These are phyloP conservation scores for Teunomyces panamensis DNA, from an alignment of 805 yeast genomes.

Conservation along the genomic window DNA sequence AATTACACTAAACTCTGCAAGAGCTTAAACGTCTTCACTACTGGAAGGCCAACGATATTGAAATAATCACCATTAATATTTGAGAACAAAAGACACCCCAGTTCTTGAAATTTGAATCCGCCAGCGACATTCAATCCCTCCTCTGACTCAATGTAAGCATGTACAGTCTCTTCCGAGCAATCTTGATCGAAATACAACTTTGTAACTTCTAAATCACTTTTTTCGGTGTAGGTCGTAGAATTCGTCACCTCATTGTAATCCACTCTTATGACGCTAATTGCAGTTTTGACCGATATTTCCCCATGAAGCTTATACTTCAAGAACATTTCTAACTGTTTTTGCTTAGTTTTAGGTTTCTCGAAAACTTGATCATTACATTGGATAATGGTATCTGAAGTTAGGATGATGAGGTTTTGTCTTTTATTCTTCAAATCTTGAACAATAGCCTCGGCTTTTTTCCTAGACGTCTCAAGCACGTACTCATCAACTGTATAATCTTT, in stretches of 20 bases:
- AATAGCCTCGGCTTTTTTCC: conserved; percentile 64
- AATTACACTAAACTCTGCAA: not conserved
- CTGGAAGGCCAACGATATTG: conserved; percentile 88
- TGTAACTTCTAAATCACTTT: conserved; percentile 27
- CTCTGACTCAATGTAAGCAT: conserved; percentile 59
- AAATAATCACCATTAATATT: conserved; percentile 74
- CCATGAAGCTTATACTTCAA: conserved; percentile 18
- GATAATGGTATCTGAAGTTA: conserved; percentile 82
- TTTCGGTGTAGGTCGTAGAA: not conserved
- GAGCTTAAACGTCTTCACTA: conserved; percentile 40
- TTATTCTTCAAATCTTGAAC: conserved; percentile 36
- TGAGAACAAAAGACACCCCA: conserved; percentile 62
- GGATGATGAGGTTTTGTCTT: conserved; percentile 19
- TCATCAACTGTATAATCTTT: conserved; percentile 36
- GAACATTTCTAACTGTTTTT: conserved; percentile 29
- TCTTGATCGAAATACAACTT: conserved; percentile 47
- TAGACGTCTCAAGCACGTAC: conserved; percentile 72
- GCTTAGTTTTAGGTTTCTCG: conserved; percentile 66
- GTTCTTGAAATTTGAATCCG: conserved; percentile 82
- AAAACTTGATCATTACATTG: conserved; percentile 56
- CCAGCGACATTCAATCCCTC: conserved; percentile 90
- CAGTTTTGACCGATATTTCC: conserved; percentile 30
- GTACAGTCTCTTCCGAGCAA: conserved; percentile 53
- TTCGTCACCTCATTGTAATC: conserved; percentile 7
- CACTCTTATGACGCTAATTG: conserved; percentile 25